Base-by-base conservation (phyloP, 257 asterid genomes). In the Lycium barbarum region DNA sequence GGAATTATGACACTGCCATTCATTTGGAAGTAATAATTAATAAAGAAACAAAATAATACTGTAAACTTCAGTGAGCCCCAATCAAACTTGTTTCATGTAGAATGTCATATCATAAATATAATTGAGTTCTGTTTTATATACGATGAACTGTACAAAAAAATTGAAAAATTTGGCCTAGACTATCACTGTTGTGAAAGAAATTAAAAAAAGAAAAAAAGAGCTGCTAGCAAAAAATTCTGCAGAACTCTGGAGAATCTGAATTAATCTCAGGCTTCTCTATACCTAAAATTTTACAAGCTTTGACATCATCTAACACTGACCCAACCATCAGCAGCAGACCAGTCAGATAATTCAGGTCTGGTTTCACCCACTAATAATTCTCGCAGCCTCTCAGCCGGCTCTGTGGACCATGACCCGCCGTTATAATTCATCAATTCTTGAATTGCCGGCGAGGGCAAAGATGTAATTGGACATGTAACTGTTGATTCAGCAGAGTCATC, bases 311-410 rank as follows among this genome's bases (percentile, higher is more conserved):
- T 92, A 2, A 94, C 85, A 57, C 89, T 89, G 89, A 93, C 78
- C 99, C 99, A 95, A 51, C 88, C 95, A 33, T 87, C 95, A 49
- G 90, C 73, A 81, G 74, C 89, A 35, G 93, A 88, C 94, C 97
- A 92, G 87, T 90, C 82, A 38, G 90, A 51, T 26, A 26, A 26
- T 22, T 76, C 62, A 51, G 90, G 18, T 81, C 49, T 17, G 47
- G 72, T 83, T 51, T 87, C 85, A 33, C 66, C 63, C 11, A 87
- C 71, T 38, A 95, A 53, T 47, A 95, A 45, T 7, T 79, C 80
- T 80, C 53, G 80, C 84, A 94, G 80, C 91, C 97, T 86, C 74
- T 87, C 90, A 76, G 88, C 89, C 82, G 92, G 81, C 51, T 90
- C 18, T 38, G 15, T 83, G 20, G 85, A 88, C 84, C 83, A 67